Percentiles rank a stretch among this genome's conserved stretches.
These are phyloP conservation scores for Evansstolkia leycettana DNA, from an alignment of 495 filamentous ascomycete genomes.

Conservation along the genomic window DNA sequence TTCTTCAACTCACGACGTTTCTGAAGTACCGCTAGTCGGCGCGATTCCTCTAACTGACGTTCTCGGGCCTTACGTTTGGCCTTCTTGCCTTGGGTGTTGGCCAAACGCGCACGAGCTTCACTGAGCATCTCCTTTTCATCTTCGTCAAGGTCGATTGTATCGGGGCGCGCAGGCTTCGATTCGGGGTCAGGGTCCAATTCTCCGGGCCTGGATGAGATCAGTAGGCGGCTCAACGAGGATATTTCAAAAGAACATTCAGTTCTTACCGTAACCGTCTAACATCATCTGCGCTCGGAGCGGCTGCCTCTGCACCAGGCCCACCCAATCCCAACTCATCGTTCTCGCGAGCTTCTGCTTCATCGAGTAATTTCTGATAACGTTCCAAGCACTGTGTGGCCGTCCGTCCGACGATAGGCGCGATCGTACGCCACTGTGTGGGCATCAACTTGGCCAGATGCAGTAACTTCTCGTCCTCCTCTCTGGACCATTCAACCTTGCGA, in stretches of 20 bases:
- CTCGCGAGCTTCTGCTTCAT: constrained; percentile 89
- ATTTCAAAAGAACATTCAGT: constrained; percentile 1
- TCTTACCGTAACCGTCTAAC: constrained; percentile 62
- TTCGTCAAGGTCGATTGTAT: constrained; percentile 96
- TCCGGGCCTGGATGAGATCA: constrained; percentile 48
- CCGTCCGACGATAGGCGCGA: constrained; percentile 90
- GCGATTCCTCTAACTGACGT: constrained; percentile 87
- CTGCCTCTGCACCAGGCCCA: constrained; percentile 78
- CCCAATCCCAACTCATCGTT: constrained; percentile 71
- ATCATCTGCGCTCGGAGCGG: constrained; percentile 86
- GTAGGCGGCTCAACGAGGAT: not conserved
- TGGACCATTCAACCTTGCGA: constrained; percentile 96
- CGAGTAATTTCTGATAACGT: constrained; percentile 89
- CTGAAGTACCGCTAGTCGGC: constrained; percentile 77
- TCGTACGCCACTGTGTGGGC: constrained; percentile 98
- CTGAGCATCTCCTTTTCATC: constrained; percentile 99
- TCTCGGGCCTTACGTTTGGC: constrained; percentile 96
- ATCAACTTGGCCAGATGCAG: constrained; percentile 94
- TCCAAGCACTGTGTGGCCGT: constrained; percentile 96
- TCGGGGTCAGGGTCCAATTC: constrained; percentile 95
- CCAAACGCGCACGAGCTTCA: constrained; percentile 88
- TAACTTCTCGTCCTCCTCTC: constrained; percentile 97
- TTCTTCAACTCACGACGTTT: constrained; percentile 95
- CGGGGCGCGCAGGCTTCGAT: constrained; percentile 90
- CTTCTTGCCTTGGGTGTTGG: constrained; percentile 98